Percentiles rank a stretch among this genome's conserved stretches.
Evolutionary conservation across 1,139 yeast genomes (phyloP).

Genomic region (Suhomyces chickasaworum): DNA sequence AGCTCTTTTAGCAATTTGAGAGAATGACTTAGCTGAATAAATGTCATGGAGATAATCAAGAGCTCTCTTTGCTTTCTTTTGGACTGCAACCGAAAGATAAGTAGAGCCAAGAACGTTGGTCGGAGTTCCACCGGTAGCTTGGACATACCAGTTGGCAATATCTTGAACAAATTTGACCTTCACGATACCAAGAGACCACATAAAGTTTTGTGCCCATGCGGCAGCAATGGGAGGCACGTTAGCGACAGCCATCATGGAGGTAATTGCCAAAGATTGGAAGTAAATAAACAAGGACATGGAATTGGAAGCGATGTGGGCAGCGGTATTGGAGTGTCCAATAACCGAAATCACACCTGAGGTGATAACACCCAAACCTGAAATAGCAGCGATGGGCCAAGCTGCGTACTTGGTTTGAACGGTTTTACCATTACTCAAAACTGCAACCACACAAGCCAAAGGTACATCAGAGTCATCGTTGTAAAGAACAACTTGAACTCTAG

Average conservation of each 20-base stretch:
- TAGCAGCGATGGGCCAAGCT: constrained; percentile 95
- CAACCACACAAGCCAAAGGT: constrained; percentile 90
- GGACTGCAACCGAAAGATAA: constrained; percentile 76
- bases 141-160: constrained; percentile 92
- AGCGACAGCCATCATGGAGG: constrained; percentile 95
- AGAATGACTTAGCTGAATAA: constrained; percentile 14
- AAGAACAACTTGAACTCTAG: constrained; percentile 76
- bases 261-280: constrained; percentile 90
- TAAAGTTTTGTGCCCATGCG: constrained; percentile 97
- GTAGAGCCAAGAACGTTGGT: constrained; percentile 64
- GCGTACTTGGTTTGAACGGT: constrained; percentile 95
- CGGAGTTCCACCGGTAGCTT: constrained; percentile 91
- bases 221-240: constrained; percentile 96
- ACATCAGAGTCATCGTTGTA: constrained; percentile 48
- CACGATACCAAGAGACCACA: constrained; percentile 95
- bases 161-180: constrained; percentile 77
- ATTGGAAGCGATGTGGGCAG: constrained; percentile 96
- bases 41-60: constrained; percentile 22
- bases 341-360: constrained; percentile 87
- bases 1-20: constrained; percentile 31
- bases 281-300: constrained; percentile 89
- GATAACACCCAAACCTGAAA: constrained; percentile 82
- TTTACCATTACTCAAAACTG: constrained; percentile 81
- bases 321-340: constrained; percentile 87
- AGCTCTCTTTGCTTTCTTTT: constrained; percentile 48